A percentile compares a stretch with the other conserved stretches of the same genome.
Evolutionary conservation across 352 stramenopile species (phyloP).

Genomic region (Globisporangium spiculum): DNA sequence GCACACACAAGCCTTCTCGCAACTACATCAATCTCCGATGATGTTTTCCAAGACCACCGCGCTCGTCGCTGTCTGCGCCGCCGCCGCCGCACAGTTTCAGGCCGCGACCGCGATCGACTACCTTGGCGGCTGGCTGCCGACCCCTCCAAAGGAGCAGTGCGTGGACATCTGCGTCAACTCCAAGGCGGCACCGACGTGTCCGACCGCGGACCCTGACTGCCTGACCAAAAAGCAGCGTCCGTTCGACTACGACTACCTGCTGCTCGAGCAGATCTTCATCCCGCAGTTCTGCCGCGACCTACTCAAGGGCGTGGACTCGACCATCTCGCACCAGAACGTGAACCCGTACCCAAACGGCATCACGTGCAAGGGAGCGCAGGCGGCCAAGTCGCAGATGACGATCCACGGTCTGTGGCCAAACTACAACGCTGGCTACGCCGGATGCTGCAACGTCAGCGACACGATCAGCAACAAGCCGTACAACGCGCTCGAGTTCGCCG

Average conservation of each 20-base stretch:
- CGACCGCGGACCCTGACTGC: slow-evolving; percentile 48
- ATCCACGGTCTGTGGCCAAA: slow-evolving; percentile 81
- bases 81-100: slow-evolving; percentile 14
- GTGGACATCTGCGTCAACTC: slow-evolving; percentile 75
- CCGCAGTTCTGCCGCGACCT: slow-evolving; percentile 83
- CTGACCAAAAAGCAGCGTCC: slow-evolving; percentile 62
- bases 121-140: slow-evolving; percentile 53
- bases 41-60: slow-evolving; percentile 19
- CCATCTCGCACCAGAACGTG: slow-evolving; percentile 82
- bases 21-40: background rate
- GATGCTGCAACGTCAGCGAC: slow-evolving; percentile 68
- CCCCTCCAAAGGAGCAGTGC: slow-evolving; percentile 48
- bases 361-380: slow-evolving; percentile 31
- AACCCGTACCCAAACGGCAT: slow-evolving; percentile 57
- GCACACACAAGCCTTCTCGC: slow-evolving; percentile 1
- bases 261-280: slow-evolving; percentile 77
- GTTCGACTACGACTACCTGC: slow-evolving; percentile 74
- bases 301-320: slow-evolving; percentile 66
- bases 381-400: slow-evolving; percentile 49
- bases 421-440: slow-evolving; percentile 70
- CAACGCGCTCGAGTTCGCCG: slow-evolving; percentile 38
- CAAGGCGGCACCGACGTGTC: slow-evolving; percentile 52
- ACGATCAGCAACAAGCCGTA: slow-evolving; percentile 58
- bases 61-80: slow-evolving; percentile 12
- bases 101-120: slow-evolving; percentile 41